Evolutionary conservation across 1,284 basidiomycete genomes (phyloP).

Genomic region (Cryptococcus neoformans): DNA sequence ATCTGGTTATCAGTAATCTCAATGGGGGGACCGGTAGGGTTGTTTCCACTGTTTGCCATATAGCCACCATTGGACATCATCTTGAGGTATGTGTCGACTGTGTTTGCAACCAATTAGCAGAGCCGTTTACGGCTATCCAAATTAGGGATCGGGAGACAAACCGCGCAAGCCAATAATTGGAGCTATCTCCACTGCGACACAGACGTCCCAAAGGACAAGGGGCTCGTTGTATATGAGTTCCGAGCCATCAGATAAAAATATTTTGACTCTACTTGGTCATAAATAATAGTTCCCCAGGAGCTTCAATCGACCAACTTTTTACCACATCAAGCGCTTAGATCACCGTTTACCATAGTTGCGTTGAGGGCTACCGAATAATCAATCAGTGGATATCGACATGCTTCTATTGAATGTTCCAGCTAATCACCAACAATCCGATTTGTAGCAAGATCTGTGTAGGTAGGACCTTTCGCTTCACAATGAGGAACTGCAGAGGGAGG

Average conservation of each 20-base stretch:
- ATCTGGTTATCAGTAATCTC: conserved; percentile 24
- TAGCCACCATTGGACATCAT: conserved; percentile 6
- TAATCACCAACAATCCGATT: conserved; percentile 9
- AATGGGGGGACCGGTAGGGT: conserved; percentile 20
- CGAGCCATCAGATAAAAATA: conserved; percentile 1
- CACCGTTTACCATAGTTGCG: conserved; percentile 1
- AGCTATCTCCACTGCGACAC: neutral
- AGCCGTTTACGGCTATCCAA: too few species aligned
- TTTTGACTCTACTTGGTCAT: neutral
- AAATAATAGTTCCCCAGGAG: too few species aligned
- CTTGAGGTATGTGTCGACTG: conserved; percentile 10
- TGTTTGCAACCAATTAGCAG: neutral
- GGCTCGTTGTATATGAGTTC: conserved; percentile 15
- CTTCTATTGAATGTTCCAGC: neutral
- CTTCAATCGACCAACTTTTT: neutral
- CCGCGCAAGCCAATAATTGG: conserved; percentile 10
- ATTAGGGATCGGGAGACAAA: neutral
- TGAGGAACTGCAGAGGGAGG: neutral
- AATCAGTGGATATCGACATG: too few species aligned
- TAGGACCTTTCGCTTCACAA: conserved; percentile 6
- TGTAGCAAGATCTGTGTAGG: conserved; percentile 1
- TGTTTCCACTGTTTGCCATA: conserved; percentile 15
- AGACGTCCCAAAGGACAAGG: conserved; percentile 14
- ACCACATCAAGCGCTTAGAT: conserved; percentile 10
- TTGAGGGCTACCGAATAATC: conserved; percentile 5